Evolutionary conservation across 2,329 filamentous ascomycete species (phyloP), one percentile per base, ranked within the genome.

Genomic region (Microascus cirrosus): DNA sequence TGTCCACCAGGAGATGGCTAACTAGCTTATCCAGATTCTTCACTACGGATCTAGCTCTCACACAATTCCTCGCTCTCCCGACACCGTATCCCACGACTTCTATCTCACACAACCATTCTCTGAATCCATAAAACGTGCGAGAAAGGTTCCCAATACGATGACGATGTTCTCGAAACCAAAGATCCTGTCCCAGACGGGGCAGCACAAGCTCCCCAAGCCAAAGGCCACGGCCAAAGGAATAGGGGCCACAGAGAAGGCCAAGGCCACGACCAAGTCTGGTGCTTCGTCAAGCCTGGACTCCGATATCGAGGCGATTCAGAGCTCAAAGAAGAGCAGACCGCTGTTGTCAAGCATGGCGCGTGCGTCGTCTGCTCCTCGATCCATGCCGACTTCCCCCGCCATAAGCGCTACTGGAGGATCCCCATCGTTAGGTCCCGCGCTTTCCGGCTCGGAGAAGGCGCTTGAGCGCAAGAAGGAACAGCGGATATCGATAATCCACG

Each of bases 401-500:
- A 70, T 83, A 52, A 80, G 76, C 59, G 77, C 76, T n/a, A 67
- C 76, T 12, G 73, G 73, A 24, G 73, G 73, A 18, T 85, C 83
- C 2, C 82, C 82, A 0, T 73, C 76, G 2, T 66, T 77, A 13
- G 77, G 76, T 3, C 75, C 79, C 1, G 73, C 73, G 11, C 70
- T 76, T 25, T 77, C 76, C 12, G 73, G 78, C 20, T 77, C 79
- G 1, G 76, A 82, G 60, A 75, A 80, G 61, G 69, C 76, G 35
- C 65, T 77, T 39, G 78, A 81, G 63, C 73, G 77, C 62, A 76
- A 77, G 48, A 82, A 82, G 66, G 79, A 78, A 56, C 75, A 76
- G 60, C 74, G 77, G 64, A 73, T 68, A 58, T 72, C 78, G 25
- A 71, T 86, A 22, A 80, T 86, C 32, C 83, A 86, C 66, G 79